Conservation (phyloP, 441 rosid species). For the Hura crepitans region DNA sequence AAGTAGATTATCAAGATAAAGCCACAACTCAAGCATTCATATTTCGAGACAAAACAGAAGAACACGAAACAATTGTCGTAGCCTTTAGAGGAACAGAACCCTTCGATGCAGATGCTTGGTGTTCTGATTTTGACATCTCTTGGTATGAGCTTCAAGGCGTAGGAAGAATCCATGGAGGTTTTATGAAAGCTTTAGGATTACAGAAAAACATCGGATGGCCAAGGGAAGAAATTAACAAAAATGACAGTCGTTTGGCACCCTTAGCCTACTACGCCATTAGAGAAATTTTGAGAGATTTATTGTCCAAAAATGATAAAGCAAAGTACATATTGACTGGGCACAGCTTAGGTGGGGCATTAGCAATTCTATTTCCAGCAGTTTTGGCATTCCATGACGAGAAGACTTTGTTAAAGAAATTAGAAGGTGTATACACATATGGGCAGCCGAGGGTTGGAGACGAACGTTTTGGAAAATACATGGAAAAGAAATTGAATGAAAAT, state of each 20-base stretch:
- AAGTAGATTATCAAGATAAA: slow-evolving; percentile 53
- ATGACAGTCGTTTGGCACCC: slow-evolving; percentile 21
- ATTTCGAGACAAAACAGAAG: slow-evolving; percentile 36
- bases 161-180: slow-evolving; percentile 71
- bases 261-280: slow-evolving; percentile 55
- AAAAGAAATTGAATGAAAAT: slow-evolving; percentile 31
- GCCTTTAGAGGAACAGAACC: slow-evolving; percentile 75
- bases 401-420: slow-evolving; percentile 43
- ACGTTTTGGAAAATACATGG: slow-evolving; percentile 45
- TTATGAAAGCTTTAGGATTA: slow-evolving; percentile 69
- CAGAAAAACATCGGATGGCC: slow-evolving; percentile 51
- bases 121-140: slow-evolving; percentile 63
- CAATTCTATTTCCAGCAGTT: slow-evolving; percentile 49
- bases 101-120: slow-evolving; percentile 66
- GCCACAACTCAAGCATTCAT: slow-evolving; percentile 60
- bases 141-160: slow-evolving; percentile 62
- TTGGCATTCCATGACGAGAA: slow-evolving; percentile 47
- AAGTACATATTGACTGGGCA: slow-evolving; percentile 58
- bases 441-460: slow-evolving; percentile 72
- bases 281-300: slow-evolving; percentile 35
- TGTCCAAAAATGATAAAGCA: slow-evolving; percentile 29
- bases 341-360: slow-evolving; percentile 67
- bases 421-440: slow-evolving; percentile 59
- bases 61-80: slow-evolving; percentile 46
- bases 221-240: slow-evolving; percentile 18